Conservation (phyloP, 176 grass and related monocot genomes). For the Bonia amplexicaulis region DNA sequence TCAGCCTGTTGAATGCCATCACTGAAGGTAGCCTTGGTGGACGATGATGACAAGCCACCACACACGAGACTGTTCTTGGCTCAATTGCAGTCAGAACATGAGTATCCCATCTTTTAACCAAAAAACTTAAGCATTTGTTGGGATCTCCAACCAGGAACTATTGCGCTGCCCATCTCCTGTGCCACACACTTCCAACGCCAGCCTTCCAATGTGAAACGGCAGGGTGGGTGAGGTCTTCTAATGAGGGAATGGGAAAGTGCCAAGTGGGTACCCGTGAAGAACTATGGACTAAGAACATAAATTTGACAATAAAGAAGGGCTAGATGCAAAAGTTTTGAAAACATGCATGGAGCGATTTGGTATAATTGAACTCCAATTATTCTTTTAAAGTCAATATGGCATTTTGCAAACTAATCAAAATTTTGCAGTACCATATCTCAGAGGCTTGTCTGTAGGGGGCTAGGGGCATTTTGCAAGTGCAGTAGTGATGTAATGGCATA, state of each 20-base stretch:
- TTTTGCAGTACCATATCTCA: background rate
- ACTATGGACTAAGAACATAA: background rate
- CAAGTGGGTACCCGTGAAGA: background rate
- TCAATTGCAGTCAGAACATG: background rate
- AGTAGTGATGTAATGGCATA: background rate
- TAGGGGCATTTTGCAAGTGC: conserved; percentile 1
- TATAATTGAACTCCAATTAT: background rate
- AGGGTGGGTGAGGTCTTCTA: background rate
- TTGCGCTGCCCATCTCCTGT: background rate
- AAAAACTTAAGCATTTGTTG: background rate
- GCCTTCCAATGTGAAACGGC: background rate
- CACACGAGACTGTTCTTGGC: background rate
- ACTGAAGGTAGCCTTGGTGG: background rate
- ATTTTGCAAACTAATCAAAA: conserved; percentile 9
- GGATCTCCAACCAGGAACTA: background rate
- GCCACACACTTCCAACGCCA: background rate
- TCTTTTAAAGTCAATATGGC: background rate
- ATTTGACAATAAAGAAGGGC: background rate
- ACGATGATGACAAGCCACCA: background rate
- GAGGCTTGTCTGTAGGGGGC: conserved; percentile 1
- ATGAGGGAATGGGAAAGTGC: background rate
- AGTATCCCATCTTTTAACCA: background rate
- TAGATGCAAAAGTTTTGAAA: background rate
- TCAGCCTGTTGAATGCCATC: background rate
- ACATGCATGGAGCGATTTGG: background rate